A percentile compares a stretch with the other conserved stretches of the same genome.
These are phyloP conservation scores for Venturia asperata DNA, from an alignment of 2,329 filamentous ascomycete species.

Conservation along the genomic window DNA sequence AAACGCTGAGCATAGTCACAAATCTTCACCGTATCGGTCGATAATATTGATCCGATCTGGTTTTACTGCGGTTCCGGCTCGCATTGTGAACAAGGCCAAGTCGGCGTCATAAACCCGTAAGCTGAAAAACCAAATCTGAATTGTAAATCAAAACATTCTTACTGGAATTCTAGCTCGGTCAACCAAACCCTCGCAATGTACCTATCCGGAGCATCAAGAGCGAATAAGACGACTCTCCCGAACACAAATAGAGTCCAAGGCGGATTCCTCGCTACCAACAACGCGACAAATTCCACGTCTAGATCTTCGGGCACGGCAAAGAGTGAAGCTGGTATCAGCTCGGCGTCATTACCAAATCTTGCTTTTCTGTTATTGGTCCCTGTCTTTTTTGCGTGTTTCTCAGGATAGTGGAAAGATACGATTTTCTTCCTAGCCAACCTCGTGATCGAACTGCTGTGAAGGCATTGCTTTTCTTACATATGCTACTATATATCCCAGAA, in stretches of 20 bases:
- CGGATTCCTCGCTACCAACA: neutral
- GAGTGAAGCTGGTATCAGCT: neutral
- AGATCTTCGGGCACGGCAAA: neutral
- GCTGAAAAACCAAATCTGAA: neutral
- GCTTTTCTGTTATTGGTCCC: neutral
- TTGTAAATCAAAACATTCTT: too few relatives aligned
- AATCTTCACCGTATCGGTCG: conserved; percentile 17
- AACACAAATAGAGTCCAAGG: neutral
- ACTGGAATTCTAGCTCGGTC: neutral
- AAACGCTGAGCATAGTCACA: neutral
- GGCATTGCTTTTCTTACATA: too few relatives aligned
- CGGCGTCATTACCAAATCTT: neutral
- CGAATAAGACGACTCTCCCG: neutral
- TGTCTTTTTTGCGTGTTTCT: neutral
- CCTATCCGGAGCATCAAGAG: neutral
- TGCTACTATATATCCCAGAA: too few relatives aligned
- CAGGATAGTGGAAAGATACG: neutral
- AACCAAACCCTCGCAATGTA: neutral
- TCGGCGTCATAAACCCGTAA: conserved; percentile 20
- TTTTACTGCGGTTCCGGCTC: conserved; percentile 15
- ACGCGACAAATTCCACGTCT: neutral
- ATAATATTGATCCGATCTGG: conserved; percentile 19
- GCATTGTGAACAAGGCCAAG: conserved; percentile 19
- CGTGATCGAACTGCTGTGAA: too few relatives aligned
- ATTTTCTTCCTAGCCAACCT: too few relatives aligned